These are phyloP conservation scores for Falciphora oryzae DNA, from an alignment of 2,329 filamentous ascomycete genomes.

Conservation along the genomic window DNA sequence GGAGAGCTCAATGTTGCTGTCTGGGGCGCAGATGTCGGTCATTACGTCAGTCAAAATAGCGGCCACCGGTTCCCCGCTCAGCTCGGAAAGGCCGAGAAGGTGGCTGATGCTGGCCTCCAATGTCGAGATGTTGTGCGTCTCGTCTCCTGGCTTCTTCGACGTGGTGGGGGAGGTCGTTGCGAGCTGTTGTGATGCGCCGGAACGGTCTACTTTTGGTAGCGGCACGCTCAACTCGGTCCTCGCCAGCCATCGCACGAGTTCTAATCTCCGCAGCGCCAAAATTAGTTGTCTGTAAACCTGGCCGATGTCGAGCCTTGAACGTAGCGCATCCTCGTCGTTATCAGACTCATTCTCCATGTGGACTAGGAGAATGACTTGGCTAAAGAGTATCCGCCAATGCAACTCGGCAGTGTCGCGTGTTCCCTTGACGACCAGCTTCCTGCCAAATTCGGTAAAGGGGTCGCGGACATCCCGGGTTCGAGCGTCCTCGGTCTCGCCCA, in stretches of 20 bases:
- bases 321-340: slow-evolving; percentile 58
- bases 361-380: slow-evolving; percentile 74
- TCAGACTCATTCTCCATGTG: slow-evolving; percentile 71
- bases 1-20: slow-evolving; percentile 61
- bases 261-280: slow-evolving; percentile 63
- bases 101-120: slow-evolving; percentile 56
- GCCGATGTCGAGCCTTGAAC: slow-evolving; percentile 58
- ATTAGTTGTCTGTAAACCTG: slow-evolving; percentile 65
- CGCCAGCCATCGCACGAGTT: slow-evolving; percentile 66
- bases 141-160: slow-evolving; percentile 21
- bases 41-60: slow-evolving; percentile 62
- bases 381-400: slow-evolving; percentile 69
- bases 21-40: slow-evolving; percentile 56
- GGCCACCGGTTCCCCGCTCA: slow-evolving; percentile 43
- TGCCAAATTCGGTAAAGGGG: slow-evolving; percentile 69
- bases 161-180: slow-evolving; percentile 16
- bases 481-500: slow-evolving; percentile 39
- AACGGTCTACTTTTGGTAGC: slow-evolving; percentile 18
- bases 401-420: slow-evolving; percentile 72
- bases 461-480: slow-evolving; percentile 39
- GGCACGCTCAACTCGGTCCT: slow-evolving; percentile 51
- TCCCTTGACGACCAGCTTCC: slow-evolving; percentile 66
- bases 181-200: neutral
- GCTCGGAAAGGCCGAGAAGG: slow-evolving; percentile 59
- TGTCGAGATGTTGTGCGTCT: slow-evolving; percentile 45